These are phyloP conservation scores for Citrus inodora DNA, from an alignment of 345 rosid species.

Conservation along the genomic window DNA sequence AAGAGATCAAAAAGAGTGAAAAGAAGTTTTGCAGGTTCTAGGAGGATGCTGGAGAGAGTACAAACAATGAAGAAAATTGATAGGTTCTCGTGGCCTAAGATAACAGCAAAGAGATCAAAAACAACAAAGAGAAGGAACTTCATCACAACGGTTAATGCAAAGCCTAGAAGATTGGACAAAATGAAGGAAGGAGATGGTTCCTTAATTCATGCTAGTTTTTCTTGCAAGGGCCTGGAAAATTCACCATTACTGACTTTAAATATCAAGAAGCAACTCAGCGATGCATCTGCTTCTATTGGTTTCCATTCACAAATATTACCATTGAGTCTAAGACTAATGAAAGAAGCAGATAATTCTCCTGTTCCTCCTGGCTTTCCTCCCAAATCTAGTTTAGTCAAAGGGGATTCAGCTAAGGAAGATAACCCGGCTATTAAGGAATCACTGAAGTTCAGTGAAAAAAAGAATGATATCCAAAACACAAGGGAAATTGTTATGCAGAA, in stretches of 20 bases:
- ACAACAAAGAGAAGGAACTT: neutral
- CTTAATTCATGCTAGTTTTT: no score
- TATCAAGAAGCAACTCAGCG: neutral
- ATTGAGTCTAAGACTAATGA: neutral
- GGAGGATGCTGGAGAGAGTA: neutral
- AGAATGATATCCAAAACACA: neutral
- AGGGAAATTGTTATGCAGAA: neutral
- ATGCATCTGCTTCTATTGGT: neutral
- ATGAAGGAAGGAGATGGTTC: neutral
- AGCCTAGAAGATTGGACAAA: neutral
- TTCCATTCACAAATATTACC: neutral
- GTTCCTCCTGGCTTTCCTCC: constrained; percentile 18
- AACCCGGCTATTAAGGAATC: neutral
- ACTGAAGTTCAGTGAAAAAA: neutral
- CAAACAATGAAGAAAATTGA: neutral
- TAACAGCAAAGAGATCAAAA: neutral
- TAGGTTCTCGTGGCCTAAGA: neutral
- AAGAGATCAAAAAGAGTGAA: neutral
- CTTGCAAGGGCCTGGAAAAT: neutral
- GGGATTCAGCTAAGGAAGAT: neutral
- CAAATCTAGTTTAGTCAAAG: neutral
- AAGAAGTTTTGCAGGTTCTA: neutral
- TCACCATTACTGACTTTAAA: neutral
- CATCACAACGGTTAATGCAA: neutral
- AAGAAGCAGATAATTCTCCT: constrained; percentile 2